phyloP scores from a whole-genome alignment of 257 asterid species.

The Solanum bulbocastanum region DNA sequence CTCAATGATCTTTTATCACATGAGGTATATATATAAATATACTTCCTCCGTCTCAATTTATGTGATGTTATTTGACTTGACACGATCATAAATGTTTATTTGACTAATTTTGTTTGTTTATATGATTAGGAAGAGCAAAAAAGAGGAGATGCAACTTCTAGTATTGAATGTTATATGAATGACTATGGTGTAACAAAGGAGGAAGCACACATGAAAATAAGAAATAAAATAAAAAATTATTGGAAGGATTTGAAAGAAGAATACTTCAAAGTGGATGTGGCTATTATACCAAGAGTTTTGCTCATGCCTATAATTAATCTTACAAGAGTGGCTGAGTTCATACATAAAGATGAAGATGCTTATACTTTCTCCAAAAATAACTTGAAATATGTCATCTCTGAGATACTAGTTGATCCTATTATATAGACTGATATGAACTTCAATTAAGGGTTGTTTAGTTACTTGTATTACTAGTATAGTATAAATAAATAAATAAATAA shows the following conservation, averaged over 20 bases:
- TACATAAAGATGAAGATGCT: not conserved
- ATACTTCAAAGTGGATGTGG: not conserved
- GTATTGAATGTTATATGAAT: not conserved
- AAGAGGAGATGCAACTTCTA: not conserved
- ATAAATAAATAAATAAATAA: too few species aligned
- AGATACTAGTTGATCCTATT: not conserved
- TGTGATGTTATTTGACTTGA: too few species aligned
- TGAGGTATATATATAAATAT: not conserved
- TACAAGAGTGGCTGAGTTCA: not conserved
- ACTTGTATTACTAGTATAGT: not conserved
- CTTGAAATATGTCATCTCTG: not conserved
- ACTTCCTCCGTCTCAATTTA: not conserved
- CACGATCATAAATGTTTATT: too few species aligned
- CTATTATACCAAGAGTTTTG: not conserved
- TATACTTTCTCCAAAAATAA: not conserved
- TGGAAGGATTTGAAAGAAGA: not conserved
- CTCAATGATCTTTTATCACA: slow-evolving; percentile 5
- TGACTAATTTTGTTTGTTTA: not conserved
- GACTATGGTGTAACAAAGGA: not conserved
- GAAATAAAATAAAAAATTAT: not conserved
- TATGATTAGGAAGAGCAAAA: not conserved
- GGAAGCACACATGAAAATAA: not conserved
- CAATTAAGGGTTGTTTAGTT: not conserved
- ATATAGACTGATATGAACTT: not conserved
- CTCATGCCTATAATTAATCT: not conserved